Evolutionary conservation across 768 basidiomycete genomes (phyloP).

Genomic region (Podaxis sp.): DNA sequence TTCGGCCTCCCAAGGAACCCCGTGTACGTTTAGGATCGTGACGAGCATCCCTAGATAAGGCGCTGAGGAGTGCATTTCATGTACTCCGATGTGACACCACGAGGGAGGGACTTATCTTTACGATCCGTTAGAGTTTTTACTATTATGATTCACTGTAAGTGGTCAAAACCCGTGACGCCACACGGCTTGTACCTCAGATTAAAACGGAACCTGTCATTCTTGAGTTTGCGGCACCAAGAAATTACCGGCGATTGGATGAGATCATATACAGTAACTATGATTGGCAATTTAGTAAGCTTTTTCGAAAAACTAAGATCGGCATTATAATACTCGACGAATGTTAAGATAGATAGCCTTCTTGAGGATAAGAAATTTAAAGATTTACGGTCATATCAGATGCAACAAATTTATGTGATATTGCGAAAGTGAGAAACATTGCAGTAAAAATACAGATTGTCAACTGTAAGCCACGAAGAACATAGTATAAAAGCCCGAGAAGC

Average conservation of each 20-base stretch:
- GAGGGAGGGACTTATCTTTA: neutral
- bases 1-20: neutral
- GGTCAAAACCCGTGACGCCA: neutral
- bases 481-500: neutral
- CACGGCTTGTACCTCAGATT: neutral
- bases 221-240: neutral
- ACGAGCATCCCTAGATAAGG: neutral
- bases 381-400: neutral
- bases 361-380: neutral
- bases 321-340: neutral
- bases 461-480: slow-evolving; percentile 1
- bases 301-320: neutral
- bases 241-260: neutral
- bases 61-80: neutral
- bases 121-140: neutral
- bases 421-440: slow-evolving; percentile 6
- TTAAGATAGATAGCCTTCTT: neutral
- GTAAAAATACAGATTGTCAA: slow-evolving; percentile 13
- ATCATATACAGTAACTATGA: neutral
- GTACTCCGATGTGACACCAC: neutral
- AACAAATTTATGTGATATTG: neutral
- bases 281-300: neutral
- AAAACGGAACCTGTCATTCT: neutral
- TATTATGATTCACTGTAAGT: neutral
- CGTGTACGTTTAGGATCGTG: neutral